Conservation (phyloP, 139 green algal species). For the Deuterostichococcus epilithicus region DNA sequence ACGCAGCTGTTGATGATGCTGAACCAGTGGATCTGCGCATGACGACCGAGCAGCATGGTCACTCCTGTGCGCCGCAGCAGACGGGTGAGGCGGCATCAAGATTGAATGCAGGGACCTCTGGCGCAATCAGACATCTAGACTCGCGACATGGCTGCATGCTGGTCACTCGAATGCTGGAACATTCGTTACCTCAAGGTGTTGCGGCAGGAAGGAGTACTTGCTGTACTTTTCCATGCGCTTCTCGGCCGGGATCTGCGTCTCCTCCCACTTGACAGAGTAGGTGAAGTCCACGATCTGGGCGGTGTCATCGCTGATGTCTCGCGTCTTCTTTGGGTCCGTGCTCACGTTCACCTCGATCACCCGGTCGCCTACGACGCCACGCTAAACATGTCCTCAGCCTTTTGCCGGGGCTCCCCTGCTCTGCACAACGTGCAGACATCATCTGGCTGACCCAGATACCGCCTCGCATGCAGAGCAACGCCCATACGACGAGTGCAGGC, state of each 20-base stretch:
- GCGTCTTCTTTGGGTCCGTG: slow-evolving; percentile 47
- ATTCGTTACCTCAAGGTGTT: slow-evolving; percentile 86
- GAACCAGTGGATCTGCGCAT: slow-evolving; percentile 97
- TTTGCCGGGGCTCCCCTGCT: too few relatives aligned
- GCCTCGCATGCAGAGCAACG: too few relatives aligned
- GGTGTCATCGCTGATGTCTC: slow-evolving; percentile 70
- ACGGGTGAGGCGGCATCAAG: too few relatives aligned
- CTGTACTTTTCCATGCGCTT: slow-evolving; percentile 89
- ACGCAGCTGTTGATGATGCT: slow-evolving; percentile 96
- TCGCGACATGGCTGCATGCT: too few relatives aligned
- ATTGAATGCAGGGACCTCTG: background rate
- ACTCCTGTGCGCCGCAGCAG: too few relatives aligned
- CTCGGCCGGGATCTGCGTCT: slow-evolving; percentile 61
- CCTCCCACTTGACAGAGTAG: slow-evolving; percentile 85
- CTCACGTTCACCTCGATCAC: slow-evolving; percentile 69
- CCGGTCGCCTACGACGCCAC: slow-evolving; percentile 32
- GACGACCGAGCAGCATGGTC: too few relatives aligned
- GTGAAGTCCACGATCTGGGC: slow-evolving; percentile 55
- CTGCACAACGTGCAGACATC: too few relatives aligned
- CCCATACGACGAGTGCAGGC: too few relatives aligned
- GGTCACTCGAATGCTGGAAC: background rate
- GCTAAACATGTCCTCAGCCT: too few relatives aligned
- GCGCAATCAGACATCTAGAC: background rate
- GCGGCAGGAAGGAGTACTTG: slow-evolving; percentile 83
- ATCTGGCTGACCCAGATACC: too few relatives aligned